phyloP scores from a whole-genome alignment of 805 yeast species.

The Candida schatavii region DNA sequence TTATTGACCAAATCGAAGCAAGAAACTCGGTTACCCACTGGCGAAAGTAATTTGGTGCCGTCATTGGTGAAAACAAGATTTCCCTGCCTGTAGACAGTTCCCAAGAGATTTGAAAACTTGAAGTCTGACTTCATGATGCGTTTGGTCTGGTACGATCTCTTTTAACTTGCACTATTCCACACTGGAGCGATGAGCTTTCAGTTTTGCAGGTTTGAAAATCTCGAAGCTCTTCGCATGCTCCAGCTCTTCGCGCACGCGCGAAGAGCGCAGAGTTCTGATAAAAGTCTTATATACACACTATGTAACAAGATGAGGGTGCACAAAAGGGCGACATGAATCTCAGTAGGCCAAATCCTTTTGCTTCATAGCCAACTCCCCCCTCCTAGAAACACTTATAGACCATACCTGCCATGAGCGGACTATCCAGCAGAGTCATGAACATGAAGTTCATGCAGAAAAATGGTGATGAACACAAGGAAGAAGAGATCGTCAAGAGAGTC shows the following conservation, averaged over 20 bases:
- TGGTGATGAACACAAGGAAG: constrained; percentile 34
- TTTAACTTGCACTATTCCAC: too few relatives aligned
- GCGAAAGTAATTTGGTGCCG: constrained; percentile 79
- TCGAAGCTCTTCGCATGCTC: too few relatives aligned
- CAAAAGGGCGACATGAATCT: too few relatives aligned
- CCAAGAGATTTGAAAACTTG: constrained; percentile 81
- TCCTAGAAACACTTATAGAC: neutral
- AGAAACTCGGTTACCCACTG: constrained; percentile 91
- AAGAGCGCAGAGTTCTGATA: too few relatives aligned
- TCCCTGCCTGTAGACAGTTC: constrained; percentile 95
- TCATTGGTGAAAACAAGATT: constrained; percentile 81
- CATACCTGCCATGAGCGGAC: constrained; percentile 22
- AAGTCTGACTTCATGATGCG: constrained; percentile 81
- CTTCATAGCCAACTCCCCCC: neutral
- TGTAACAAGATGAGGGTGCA: too few relatives aligned
- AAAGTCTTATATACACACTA: too few relatives aligned
- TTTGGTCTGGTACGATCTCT: too few relatives aligned
- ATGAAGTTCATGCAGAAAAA: constrained; percentile 63
- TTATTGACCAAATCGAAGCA: constrained; percentile 84
- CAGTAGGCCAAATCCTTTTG: neutral
- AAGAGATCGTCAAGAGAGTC: constrained; percentile 34
- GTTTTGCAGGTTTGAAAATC: too few relatives aligned
- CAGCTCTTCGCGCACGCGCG: too few relatives aligned
- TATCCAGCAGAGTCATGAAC: constrained; percentile 71
- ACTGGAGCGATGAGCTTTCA: too few relatives aligned